A percentile compares a stretch with the other conserved stretches of the same genome.
Evolutionary conservation across 2,329 filamentous ascomycete genomes (phyloP).

Genomic region (Phialemonium atrogriseum): DNA sequence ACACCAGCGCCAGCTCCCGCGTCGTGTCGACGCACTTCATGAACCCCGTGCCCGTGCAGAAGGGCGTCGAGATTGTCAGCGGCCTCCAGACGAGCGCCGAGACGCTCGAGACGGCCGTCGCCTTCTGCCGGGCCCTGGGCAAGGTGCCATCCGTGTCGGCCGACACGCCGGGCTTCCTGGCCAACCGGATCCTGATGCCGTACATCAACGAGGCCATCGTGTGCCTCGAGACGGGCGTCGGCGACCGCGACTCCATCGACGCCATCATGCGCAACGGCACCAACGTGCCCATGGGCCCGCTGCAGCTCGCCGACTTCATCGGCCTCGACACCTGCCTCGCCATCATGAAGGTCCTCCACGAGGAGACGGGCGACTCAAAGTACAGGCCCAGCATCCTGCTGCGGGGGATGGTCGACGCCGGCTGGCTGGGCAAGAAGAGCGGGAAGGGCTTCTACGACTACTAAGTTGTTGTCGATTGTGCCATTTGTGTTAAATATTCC

Average conservation of each 20-base stretch:
- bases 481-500: no score
- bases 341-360: slow-evolving; percentile 92
- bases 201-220: slow-evolving; percentile 99
- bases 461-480: slow-evolving; percentile 34
- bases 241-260: slow-evolving; percentile 85
- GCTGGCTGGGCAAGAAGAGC: slow-evolving; percentile 95
- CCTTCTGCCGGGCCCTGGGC: slow-evolving; percentile 85
- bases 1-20: slow-evolving; percentile 73
- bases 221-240: slow-evolving; percentile 89
- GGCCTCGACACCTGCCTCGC: slow-evolving; percentile 91
- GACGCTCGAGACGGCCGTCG: slow-evolving; percentile 75
- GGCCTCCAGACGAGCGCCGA: slow-evolving; percentile 81
- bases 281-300: slow-evolving; percentile 94
- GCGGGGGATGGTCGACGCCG: slow-evolving; percentile 93
- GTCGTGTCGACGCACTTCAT: slow-evolving; percentile 98
- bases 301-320: slow-evolving; percentile 93
- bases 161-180: slow-evolving; percentile 88
- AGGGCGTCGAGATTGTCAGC: slow-evolving; percentile 95
- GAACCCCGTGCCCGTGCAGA: slow-evolving; percentile 96
- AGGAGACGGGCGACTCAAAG: slow-evolving; percentile 90
- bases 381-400: slow-evolving; percentile 85
- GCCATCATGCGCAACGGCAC: slow-evolving; percentile 99
- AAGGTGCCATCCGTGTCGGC: slow-evolving; percentile 84
- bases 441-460: slow-evolving; percentile 96
- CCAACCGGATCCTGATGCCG: slow-evolving; percentile 95